phyloP scores from a whole-genome alignment of 169 alveolate genomes.

The Hammondia hammondi region DNA sequence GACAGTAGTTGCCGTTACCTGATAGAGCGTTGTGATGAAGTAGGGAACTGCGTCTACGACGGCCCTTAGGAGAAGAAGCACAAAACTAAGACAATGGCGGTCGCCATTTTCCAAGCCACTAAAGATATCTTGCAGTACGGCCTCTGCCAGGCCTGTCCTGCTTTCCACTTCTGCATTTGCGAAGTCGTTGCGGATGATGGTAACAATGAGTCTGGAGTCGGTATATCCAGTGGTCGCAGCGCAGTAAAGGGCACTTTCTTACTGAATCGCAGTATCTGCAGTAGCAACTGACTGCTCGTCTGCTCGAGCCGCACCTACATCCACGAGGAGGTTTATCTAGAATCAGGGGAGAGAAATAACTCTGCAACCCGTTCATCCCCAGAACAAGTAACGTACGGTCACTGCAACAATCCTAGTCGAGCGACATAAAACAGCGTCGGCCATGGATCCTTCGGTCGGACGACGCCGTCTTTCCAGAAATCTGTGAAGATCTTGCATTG shows the following conservation, averaged over 20 bases:
- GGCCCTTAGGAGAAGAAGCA: slow-evolving; percentile 32
- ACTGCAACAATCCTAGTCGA: slow-evolving; percentile 9
- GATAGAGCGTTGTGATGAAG: background rate
- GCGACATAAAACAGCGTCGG: background rate
- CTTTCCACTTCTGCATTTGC: background rate
- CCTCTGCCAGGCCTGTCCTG: background rate
- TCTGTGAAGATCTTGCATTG: slow-evolving; percentile 1
- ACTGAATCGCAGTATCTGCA: background rate
- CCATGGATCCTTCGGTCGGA: background rate
- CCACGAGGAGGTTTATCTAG: background rate
- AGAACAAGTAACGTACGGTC: background rate
- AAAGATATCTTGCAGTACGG: background rate
- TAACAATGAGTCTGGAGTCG: background rate
- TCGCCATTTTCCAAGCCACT: background rate
- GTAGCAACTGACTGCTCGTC: background rate
- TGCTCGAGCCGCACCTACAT: background rate
- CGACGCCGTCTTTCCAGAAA: background rate
- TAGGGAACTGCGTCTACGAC: background rate
- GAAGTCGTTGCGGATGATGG: background rate
- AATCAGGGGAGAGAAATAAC: background rate
- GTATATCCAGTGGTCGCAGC: background rate
- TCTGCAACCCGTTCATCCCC: background rate
- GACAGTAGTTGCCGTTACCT: background rate
- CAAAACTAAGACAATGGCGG: background rate
- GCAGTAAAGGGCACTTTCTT: background rate